Evolutionary conservation across 2,329 filamentous ascomycete species (phyloP).

Genomic region (Knufia fluminis): DNA sequence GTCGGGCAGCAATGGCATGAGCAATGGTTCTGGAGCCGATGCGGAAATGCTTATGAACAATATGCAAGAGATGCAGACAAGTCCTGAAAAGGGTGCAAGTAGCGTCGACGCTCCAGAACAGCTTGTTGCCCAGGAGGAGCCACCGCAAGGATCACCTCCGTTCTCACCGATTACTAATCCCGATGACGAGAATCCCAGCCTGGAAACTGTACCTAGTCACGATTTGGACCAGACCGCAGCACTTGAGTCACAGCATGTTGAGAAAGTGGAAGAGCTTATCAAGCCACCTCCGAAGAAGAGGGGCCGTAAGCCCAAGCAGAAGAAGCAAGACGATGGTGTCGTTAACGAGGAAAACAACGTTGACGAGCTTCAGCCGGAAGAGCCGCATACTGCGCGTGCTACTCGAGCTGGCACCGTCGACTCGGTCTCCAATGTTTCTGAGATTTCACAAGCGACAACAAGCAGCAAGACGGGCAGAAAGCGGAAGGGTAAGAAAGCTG

Average conservation of each 20-base stretch:
- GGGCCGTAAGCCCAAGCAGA: conserved; percentile 19
- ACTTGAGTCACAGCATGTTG: not conserved
- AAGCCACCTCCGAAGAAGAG: conserved; percentile 16
- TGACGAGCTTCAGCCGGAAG: conserved; percentile 12
- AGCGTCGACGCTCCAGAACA: not conserved
- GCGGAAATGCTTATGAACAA: not conserved
- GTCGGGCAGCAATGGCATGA: not conserved
- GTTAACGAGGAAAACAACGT: conserved; percentile 2
- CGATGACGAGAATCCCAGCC: not conserved
- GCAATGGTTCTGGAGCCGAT: not conserved
- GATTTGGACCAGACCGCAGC: not conserved
- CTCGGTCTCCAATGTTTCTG: conserved; percentile 15
- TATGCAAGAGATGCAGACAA: conserved; percentile 3
- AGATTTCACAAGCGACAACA: conserved; percentile 11
- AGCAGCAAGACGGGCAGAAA: conserved; percentile 13
- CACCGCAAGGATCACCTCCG: not conserved
- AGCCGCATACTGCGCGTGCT: conserved; percentile 5
- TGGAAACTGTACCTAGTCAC: not conserved
- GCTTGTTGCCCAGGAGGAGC: not conserved
- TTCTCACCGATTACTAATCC: conserved; percentile 7
- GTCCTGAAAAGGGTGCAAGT: not conserved
- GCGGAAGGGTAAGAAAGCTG: conserved; percentile 12
- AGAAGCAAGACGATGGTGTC: conserved; percentile 9
- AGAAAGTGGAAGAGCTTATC: not conserved
- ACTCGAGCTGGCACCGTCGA: conserved; percentile 17